Base-by-base conservation (phyloP, 495 filamentous ascomycete genomes). In the Parathielavia hyrcaniae region DNA sequence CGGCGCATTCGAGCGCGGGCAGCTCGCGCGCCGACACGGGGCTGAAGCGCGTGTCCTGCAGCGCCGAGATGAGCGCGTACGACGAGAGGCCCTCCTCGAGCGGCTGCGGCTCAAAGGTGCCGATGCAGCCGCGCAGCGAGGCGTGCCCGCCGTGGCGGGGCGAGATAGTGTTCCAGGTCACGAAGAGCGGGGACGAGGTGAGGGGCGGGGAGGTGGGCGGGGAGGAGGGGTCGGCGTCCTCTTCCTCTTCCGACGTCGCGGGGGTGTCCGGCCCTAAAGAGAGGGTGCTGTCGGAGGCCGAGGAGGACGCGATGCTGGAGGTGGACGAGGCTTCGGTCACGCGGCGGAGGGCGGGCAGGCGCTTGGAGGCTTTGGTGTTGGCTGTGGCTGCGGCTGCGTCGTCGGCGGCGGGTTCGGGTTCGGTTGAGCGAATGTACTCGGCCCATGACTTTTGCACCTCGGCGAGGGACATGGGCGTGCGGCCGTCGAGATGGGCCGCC, bases 111-210 rank as follows among this genome's bases (percentile, higher is more conserved):
- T 93, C 90, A 67, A 97, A 97, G 0, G 93, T 98, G 61, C 93
- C 93, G 65, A 98, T 98, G 78, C 93, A 98, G 34, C 93, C 93
- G 47, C 93, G 87, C 16, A 98, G 79, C 62, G 83, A 32, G 46
- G 14, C 85, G 61, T 64, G 53, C 10, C 80, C 82, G 26, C 81
- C 82, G 57, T 79, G 79, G 23, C 76, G 76, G 0, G 69, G 58
- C 5, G 81, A 83, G 30, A 88, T 52, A 1, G 81, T 88, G 70
- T 96, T 95, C 93, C 95, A 98, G 0, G 93, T 97, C 14, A 98
- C 88, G 69, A 98, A 98, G 14, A 98, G 77, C 6, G 93, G 93
- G 50, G 73, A 75, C 20, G 74, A 68, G 63, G 72, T 67, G 20
- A 73, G 16, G 22, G 51, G 50, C 8, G 32, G 11, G 13, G 45